Base-by-base conservation (phyloP, 495 filamentous ascomycete genomes). In the Annulohypoxylon stygium region DNA sequence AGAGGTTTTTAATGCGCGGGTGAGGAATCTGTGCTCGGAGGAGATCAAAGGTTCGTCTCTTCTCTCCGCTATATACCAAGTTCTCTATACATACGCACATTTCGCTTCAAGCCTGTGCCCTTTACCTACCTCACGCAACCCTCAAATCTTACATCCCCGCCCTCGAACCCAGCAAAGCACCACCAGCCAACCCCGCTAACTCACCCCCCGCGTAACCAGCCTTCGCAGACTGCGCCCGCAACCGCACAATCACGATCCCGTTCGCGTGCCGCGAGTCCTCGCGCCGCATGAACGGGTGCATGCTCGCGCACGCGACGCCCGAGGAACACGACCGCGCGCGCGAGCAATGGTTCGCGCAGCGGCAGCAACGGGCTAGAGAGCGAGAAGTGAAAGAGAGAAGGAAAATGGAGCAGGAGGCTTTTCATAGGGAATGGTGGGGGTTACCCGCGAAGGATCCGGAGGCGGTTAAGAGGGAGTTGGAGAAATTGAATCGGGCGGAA, bases 261-360 rank as follows among this genome's bases (percentile, higher is more conserved):
- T 97, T 94, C 87, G 86, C 89, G 14, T 99, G 96, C 83, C 92
- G 94, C 30, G 80, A 83, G 8, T 86, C 94, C 73, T 91, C 92
- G 48, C 88, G 90, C 39, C 85, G 88, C 20, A 99, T 99, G 96
- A 98, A 98, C 82, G 86, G 82, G 59, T 99, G 96, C 83, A 97
- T 99, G 95, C 80, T 94, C 61, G 76, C 84, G 43, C 90, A 97
- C 82, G 94, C 95, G 16, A 96, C 92, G 45, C 92, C 87, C 60
- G 90, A 89, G 62, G 92, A 97, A 81, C 88, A 94, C 78, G 96
- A 99, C 82, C 89, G 88, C 16, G 96, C 96, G 71, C 86, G 96
- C 33, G 93, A 97, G 78, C 93, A 98, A 76, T 99, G 96, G 97
- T 98, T 98, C 78, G 87, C 88, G 51, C 86, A 84, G 51, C 86